Evolutionary conservation across 2,329 filamentous ascomycete species (phyloP).

Genomic region (Cladophialophora chaetospira): DNA sequence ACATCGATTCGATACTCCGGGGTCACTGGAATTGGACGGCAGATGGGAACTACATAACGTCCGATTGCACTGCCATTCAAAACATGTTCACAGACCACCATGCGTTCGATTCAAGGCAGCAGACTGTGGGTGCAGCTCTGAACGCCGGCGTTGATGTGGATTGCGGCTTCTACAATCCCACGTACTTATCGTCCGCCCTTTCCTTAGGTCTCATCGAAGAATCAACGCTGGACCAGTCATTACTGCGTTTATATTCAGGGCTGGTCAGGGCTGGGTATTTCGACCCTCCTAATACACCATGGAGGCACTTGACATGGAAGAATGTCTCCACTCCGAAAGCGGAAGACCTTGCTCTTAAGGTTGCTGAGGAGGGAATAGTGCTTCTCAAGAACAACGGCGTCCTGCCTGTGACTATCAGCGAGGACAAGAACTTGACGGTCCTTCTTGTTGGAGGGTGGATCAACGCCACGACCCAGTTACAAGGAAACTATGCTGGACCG

Average conservation of each 20-base stretch:
- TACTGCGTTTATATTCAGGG: conserved; percentile 52
- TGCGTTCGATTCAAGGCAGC: conserved; percentile 42
- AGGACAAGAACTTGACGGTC: conserved; percentile 45
- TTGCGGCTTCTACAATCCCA: conserved; percentile 53
- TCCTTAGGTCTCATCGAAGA: conserved; percentile 48
- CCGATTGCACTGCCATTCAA: conserved; percentile 65
- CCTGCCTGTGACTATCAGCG: conserved; percentile 46
- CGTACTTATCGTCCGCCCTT: conserved; percentile 47
- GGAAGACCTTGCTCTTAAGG: conserved; percentile 58
- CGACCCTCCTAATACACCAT: conserved; percentile 49
- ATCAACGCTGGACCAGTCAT: conserved; percentile 48
- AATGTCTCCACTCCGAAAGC: conserved; percentile 60
- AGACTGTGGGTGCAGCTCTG: conserved; percentile 52
- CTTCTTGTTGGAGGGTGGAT: conserved; percentile 62
- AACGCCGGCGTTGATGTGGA: conserved; percentile 57
- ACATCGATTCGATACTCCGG: conserved; percentile 64
- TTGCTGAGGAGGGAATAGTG: conserved; percentile 50
- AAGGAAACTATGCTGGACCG: conserved; percentile 60
- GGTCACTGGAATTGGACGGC: conserved; percentile 66
- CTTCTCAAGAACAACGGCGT: conserved; percentile 57
- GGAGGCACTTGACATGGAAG: conserved; percentile 55
- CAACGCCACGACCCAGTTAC: conserved; percentile 59
- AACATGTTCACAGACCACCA: conserved; percentile 61
- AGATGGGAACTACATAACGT: conserved; percentile 63
- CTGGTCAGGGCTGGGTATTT: conserved; percentile 57